These are phyloP conservation scores for Begonia peltatifolia DNA, from an alignment of 306 rosid species.

Conservation along the genomic window DNA sequence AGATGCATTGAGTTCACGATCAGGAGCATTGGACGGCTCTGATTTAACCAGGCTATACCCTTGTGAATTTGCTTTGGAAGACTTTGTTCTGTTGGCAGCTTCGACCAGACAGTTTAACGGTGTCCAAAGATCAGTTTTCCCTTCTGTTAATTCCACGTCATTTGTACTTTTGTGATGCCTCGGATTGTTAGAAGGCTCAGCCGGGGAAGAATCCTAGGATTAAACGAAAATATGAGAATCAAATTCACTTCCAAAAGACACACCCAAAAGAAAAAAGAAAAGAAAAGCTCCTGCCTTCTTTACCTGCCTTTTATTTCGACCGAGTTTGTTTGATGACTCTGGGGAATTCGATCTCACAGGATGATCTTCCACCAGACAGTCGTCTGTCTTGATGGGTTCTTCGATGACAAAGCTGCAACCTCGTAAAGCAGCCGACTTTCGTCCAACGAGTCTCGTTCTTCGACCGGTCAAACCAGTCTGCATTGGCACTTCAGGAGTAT, in stretches of 20 bases:
- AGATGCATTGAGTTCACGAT: slow-evolving; percentile 24
- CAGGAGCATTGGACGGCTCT: slow-evolving; percentile 34
- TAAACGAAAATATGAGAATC: slow-evolving; percentile 2
- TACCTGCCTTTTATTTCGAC: slow-evolving; percentile 36
- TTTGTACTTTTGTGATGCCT: slow-evolving; percentile 24
- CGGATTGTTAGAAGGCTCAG: slow-evolving; percentile 49
- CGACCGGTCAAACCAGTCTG: slow-evolving; percentile 74
- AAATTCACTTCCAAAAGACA: background rate
- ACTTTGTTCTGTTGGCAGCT: slow-evolving; percentile 92
- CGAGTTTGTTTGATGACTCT: slow-evolving; percentile 21
- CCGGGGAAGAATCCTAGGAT: slow-evolving; percentile 40
- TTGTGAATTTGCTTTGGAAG: slow-evolving; percentile 53
- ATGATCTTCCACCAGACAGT: slow-evolving; percentile 36
- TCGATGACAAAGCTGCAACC: slow-evolving; percentile 48
- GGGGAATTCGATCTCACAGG: slow-evolving; percentile 43
- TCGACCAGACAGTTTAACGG: slow-evolving; percentile 97
- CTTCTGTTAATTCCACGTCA: slow-evolving; percentile 39
- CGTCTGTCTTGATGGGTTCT: slow-evolving; percentile 47
- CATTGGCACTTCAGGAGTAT: slow-evolving; percentile 68
- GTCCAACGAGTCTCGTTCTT: slow-evolving; percentile 58
- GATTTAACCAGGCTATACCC: slow-evolving; percentile 37
- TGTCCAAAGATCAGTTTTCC: slow-evolving; percentile 90
- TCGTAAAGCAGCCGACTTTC: slow-evolving; percentile 66
- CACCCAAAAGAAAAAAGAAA: background rate
- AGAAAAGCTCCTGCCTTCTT: background rate